Evolutionary conservation across 164 flowering plant genomes (phyloP).

Genomic region (Vitis labrusca): DNA sequence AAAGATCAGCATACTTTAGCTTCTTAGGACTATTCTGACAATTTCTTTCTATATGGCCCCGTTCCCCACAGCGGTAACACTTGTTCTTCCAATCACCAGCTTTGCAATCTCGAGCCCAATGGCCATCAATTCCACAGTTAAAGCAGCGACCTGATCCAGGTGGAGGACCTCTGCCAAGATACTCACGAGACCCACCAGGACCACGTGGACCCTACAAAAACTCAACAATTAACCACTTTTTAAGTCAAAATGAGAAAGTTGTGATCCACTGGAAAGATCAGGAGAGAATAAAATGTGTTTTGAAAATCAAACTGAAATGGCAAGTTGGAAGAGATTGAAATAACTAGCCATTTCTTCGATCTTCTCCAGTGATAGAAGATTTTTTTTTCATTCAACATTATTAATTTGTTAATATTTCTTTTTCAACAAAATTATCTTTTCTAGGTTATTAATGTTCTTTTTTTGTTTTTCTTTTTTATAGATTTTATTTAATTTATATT

Average conservation of each 20-base stretch:
- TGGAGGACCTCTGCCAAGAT: conserved; percentile 84
- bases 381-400: too few species aligned
- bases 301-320: not conserved
- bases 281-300: not conserved
- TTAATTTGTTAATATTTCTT: too few species aligned
- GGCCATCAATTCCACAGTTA: conserved; percentile 96
- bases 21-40: conserved; percentile 90
- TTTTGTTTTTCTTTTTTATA: too few species aligned
- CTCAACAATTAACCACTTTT: too few species aligned
- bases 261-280: too few species aligned
- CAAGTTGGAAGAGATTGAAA: not conserved
- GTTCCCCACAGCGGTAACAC: conserved; percentile 92
- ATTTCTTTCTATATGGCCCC: conserved; percentile 85
- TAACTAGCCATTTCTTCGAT: too few species aligned
- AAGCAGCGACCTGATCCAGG: conserved; percentile 98
- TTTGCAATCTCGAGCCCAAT: conserved; percentile 98
- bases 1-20: conserved; percentile 36
- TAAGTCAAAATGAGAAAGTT: not conserved
- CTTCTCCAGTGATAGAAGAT: too few species aligned
- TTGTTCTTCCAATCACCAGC: conserved; percentile 99
- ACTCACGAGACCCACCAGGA: conserved; percentile 64
- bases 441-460: too few species aligned
- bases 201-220: conserved; percentile 49
- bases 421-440: too few species aligned
- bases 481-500: too few species aligned